Percentiles rank a stretch among this genome's conserved stretches.
These are phyloP conservation scores for Luffa aegyptiaca DNA, from an alignment of 306 rosid species.

Conservation along the genomic window DNA sequence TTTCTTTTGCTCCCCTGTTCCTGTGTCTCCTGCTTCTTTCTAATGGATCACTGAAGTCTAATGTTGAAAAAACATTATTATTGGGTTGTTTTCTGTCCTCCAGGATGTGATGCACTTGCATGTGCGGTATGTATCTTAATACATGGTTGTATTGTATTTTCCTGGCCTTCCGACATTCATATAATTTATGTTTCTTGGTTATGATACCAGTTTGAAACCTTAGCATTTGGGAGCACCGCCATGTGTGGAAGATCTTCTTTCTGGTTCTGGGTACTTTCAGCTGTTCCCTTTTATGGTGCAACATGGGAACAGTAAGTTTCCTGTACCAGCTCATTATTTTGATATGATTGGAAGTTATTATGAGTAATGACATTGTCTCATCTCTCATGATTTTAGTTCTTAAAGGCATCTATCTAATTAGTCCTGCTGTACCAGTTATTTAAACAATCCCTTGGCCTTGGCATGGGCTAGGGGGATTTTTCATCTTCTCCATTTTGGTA, in stretches of 20 bases:
- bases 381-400: neutral
- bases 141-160: neutral
- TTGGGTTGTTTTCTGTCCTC: slow-evolving; percentile 23
- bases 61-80: slow-evolving; percentile 15
- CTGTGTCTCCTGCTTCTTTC: neutral
- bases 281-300: slow-evolving; percentile 82
- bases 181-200: slow-evolving; percentile 1
- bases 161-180: neutral
- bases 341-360: neutral
- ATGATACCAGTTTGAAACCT: slow-evolving; percentile 55
- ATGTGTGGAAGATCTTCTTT: slow-evolving; percentile 84
- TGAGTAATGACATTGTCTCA: neutral
- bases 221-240: slow-evolving; percentile 94
- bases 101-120: slow-evolving; percentile 99
- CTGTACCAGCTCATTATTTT: neutral
- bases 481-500: neutral
- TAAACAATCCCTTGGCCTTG: neutral
- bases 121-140: slow-evolving; percentile 62
- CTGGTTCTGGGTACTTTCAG: slow-evolving; percentile 97
- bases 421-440: neutral
- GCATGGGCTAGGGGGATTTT: neutral
- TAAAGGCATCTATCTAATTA: neutral
- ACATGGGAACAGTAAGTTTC: slow-evolving; percentile 96
- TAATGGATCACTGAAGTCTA: neutral
- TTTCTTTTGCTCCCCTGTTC: neutral